Conservation (phyloP, 2,329 filamentous ascomycete species). For the Fusarium liriodendri region DNA sequence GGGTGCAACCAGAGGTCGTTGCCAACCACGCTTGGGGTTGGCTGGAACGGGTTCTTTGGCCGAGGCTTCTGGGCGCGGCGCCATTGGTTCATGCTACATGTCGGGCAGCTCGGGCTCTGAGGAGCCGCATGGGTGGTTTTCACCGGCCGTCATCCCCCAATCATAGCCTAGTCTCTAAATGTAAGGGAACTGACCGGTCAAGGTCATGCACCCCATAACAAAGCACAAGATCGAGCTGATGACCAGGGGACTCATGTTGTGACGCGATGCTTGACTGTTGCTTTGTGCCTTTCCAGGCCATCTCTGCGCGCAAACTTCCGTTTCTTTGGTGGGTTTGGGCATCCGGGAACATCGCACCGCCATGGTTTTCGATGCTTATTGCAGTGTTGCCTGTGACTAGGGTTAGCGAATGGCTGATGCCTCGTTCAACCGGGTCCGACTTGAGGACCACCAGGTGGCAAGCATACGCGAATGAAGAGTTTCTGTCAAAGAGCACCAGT, state of each 20-base stretch:
- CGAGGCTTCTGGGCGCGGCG: slow-evolving; percentile 24
- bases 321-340: slow-evolving; percentile 55
- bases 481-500: slow-evolving; percentile 54
- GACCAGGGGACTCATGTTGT: slow-evolving; percentile 39
- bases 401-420: slow-evolving; percentile 31
- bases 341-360: slow-evolving; percentile 53
- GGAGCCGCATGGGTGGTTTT: slow-evolving; percentile 31
- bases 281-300: slow-evolving; percentile 55
- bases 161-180: slow-evolving; percentile 32
- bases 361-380: slow-evolving; percentile 58
- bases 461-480: slow-evolving; percentile 55
- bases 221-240: slow-evolving; percentile 24
- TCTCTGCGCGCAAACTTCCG: slow-evolving; percentile 56
- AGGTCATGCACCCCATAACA: slow-evolving; percentile 31
- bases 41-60: slow-evolving; percentile 12
- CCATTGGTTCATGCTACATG: slow-evolving; percentile 33
- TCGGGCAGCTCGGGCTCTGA: slow-evolving; percentile 31
- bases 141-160: slow-evolving; percentile 38
- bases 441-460: slow-evolving; percentile 14
- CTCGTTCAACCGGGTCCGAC: slow-evolving; percentile 1
- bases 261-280: slow-evolving; percentile 53
- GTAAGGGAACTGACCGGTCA: slow-evolving; percentile 41
- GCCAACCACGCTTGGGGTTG: slow-evolving; percentile 22
- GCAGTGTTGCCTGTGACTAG: slow-evolving; percentile 52
- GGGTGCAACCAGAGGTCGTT: slow-evolving; percentile 23